Evolutionary conservation across 1,284 basidiomycete genomes (phyloP).

Genomic region (Salmacisia buchloeana): DNA sequence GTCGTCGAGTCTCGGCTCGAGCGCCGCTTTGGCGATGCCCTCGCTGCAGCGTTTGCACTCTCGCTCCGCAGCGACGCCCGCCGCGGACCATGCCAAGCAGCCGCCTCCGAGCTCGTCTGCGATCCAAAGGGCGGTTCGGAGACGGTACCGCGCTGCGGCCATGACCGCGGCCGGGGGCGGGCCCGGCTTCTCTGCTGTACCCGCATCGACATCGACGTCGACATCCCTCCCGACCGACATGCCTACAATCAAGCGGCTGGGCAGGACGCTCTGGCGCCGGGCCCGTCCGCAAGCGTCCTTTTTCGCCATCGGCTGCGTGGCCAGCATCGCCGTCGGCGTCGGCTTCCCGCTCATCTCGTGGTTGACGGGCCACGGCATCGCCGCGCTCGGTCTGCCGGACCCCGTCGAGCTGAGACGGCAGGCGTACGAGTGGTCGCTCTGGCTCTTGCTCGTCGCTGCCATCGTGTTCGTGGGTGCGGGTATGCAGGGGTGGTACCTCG

Average conservation of each 20-base stretch:
- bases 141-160: neutral
- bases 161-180: neutral
- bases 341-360: constrained; percentile 51
- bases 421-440: constrained; percentile 32
- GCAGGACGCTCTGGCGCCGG: neutral
- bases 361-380: constrained; percentile 38
- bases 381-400: constrained; percentile 18
- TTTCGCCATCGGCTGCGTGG: constrained; percentile 29
- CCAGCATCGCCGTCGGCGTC: constrained; percentile 37
- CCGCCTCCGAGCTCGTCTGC: neutral
- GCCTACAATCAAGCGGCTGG: neutral
- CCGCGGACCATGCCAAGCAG: neutral
- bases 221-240: neutral
- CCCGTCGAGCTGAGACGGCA: constrained; percentile 27
- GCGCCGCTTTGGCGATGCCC: neutral
- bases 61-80: neutral
- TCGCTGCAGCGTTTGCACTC: neutral
- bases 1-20: neutral
- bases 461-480: constrained; percentile 21
- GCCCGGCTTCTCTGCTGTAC: neutral
- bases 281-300: constrained; percentile 11
- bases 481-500: constrained; percentile 36
- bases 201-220: neutral
- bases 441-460: constrained; percentile 37
- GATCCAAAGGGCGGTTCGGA: neutral